Conservation (phyloP, 441 rosid genomes). For the Codiaeum variegatum region DNA sequence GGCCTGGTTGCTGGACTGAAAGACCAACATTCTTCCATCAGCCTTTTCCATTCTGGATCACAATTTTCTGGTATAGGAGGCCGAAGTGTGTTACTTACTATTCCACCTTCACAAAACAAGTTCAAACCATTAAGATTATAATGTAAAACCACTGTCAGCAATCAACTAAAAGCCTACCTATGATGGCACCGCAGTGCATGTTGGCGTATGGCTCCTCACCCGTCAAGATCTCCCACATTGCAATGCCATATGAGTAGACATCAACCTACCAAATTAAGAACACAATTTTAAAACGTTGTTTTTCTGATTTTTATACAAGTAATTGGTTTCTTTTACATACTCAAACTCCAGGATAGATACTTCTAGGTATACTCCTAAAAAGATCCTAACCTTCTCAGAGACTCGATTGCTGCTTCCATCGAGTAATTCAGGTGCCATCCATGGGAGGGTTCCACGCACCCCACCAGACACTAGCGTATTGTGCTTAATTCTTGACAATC, state of each 20-base stretch:
- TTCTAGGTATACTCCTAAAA: neutral
- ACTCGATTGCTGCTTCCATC: constrained; percentile 76
- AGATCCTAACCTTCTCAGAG: constrained; percentile 65
- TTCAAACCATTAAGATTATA: neutral
- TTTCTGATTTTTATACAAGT: neutral
- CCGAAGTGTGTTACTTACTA: constrained; percentile 67
- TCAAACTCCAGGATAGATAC: constrained; percentile 6
- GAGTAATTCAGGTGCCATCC: constrained; percentile 95
- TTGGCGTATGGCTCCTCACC: constrained; percentile 88
- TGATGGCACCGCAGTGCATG: constrained; percentile 90
- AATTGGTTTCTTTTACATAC: neutral
- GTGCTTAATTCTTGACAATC: constrained; percentile 79
- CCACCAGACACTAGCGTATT: constrained; percentile 90
- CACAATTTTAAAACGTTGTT: neutral
- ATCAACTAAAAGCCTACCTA: constrained; percentile 42
- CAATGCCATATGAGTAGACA: constrained; percentile 83
- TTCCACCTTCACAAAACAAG: constrained; percentile 60
- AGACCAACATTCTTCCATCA: constrained; percentile 92
- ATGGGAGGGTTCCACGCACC: constrained; percentile 91
- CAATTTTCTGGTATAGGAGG: constrained; percentile 69
- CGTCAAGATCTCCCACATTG: constrained; percentile 81
- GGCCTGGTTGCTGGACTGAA: constrained; percentile 64
- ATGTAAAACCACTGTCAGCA: neutral
- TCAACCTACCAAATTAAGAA: constrained; percentile 63
- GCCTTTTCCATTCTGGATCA: constrained; percentile 60